Percentiles rank a stretch among this genome's conserved stretches.
These are phyloP conservation scores for Phytophthora sansomeana DNA, from an alignment of 352 stramenopile genomes.

Conservation along the genomic window DNA sequence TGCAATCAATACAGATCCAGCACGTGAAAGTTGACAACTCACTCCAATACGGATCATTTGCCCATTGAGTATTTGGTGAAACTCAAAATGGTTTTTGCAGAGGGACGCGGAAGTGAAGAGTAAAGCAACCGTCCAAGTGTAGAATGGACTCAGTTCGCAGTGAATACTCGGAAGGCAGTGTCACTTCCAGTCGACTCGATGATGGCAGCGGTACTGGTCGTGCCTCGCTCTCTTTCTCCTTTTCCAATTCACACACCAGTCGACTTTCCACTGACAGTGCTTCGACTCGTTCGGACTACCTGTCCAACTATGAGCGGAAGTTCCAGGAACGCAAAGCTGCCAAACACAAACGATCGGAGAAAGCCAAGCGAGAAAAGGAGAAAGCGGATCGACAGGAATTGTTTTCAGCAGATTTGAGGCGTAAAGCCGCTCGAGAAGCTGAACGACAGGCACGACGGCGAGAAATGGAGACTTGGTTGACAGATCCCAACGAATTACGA, in stretches of 20 bases:
- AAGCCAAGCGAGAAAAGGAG: constrained; percentile 55
- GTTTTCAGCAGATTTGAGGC: constrained; percentile 55
- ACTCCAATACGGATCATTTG: no score
- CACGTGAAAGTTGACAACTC: no score
- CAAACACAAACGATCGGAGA: constrained; percentile 61
- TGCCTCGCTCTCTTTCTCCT: constrained; percentile 53
- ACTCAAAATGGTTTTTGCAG: not conserved
- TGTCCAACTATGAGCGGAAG: constrained; percentile 66
- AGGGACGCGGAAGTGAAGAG: constrained; percentile 14
- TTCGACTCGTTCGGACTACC: constrained; percentile 57
- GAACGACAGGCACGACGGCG: constrained; percentile 50
- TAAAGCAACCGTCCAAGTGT: not conserved
- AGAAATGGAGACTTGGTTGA: constrained; percentile 71
- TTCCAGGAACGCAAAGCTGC: constrained; percentile 61
- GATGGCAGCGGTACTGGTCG: constrained; percentile 35
- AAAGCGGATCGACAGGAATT: constrained; percentile 51
- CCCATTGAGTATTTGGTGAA: no score
- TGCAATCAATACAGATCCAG: no score
- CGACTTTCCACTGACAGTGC: constrained; percentile 35
- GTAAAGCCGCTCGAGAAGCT: constrained; percentile 55
- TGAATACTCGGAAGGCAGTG: constrained; percentile 36
- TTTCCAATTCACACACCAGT: constrained; percentile 43
- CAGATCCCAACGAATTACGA: constrained; percentile 40
- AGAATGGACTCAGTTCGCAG: constrained; percentile 52
- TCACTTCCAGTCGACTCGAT: constrained; percentile 35